Base-by-base conservation (phyloP, 2,329 filamentous ascomycete species). In the Penicillium sp. region DNA sequence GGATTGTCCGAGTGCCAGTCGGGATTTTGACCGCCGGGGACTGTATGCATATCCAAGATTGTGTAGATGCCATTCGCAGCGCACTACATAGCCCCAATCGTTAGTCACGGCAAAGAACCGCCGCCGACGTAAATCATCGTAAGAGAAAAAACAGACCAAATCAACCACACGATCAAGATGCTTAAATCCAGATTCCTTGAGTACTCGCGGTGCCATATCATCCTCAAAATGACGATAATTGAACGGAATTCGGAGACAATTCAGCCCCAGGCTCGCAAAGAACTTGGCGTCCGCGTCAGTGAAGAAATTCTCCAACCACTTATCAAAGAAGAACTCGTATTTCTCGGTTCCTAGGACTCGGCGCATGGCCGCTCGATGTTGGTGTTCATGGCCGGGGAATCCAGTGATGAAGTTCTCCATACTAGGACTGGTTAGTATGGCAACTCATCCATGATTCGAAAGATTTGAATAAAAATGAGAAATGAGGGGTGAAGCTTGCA, bases 381-480 rank as follows among this genome's bases (percentile, higher is more conserved):
- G 80, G 25, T 78, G 78, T 68, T 88, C 86, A 54, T 85, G 83
- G 19, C 84, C 86, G 11, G 84, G 78, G 60, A 82, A 88, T n/a
- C 86, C 86, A 1, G 83, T 86, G 64, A 88, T 87, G 77, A 87
- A 87, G 70, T 87, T 87, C 71, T 86, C 84, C 82, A 85, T 85
- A 59, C 75, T 79, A 25, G 38, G 22, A 25, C 35, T 1, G 52
- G 4, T 59, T 2, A 46, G 14, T n/a, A 46, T 26, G 28, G 11
- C n/a, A 28, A 16, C 2, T 22, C 5, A 30, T 26, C 13, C 6
- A 6, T 4, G n/a, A 45, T 6, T n/a, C 28, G 37, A 43, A 6
- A 6, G 25, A 45, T 6, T n/a, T 28, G 25, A 43, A 10, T 33
- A 8, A 33, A 8, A 2, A 6, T 8, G 2, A 6, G 7, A 33